Percentiles rank a stretch among this genome's conserved stretches.
These are phyloP conservation scores for Omphalotus guepiniiformis DNA, from an alignment of 768 basidiomycete species.

Conservation along the genomic window DNA sequence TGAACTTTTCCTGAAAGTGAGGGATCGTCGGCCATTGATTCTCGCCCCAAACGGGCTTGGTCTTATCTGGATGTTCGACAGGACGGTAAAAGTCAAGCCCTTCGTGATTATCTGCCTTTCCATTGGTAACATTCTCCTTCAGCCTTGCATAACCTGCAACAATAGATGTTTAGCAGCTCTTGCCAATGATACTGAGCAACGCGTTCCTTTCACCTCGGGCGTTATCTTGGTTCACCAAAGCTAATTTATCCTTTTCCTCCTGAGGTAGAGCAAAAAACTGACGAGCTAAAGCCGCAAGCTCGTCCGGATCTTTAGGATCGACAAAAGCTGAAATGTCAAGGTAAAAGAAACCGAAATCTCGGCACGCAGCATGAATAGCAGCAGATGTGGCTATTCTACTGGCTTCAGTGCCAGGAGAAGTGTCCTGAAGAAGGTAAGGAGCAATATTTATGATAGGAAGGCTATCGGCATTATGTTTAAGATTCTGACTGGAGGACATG, in stretches of 20 bases:
- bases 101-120: constrained; percentile 83
- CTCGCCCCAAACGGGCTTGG: constrained; percentile 71
- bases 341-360: constrained; percentile 88
- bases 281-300: constrained; percentile 59
- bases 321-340: constrained; percentile 63
- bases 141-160: constrained; percentile 75
- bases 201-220: constrained; percentile 58
- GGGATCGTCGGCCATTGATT: constrained; percentile 79
- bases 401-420: constrained; percentile 28
- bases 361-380: constrained; percentile 68
- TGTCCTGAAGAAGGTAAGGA: constrained; percentile 52
- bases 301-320: constrained; percentile 54
- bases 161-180: background rate
- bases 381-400: constrained; percentile 43
- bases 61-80: constrained; percentile 64
- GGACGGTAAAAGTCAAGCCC: constrained; percentile 80
- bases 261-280: constrained; percentile 72
- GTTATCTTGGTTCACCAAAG: constrained; percentile 61
- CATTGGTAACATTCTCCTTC: constrained; percentile 83
- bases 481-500: no score
- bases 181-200: background rate
- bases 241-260: constrained; percentile 75
- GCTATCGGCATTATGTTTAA: no score
- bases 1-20: constrained; percentile 59
- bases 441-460: constrained; percentile 74